phyloP scores from a whole-genome alignment of 169 alveolate species.

The Babesia ovata region DNA sequence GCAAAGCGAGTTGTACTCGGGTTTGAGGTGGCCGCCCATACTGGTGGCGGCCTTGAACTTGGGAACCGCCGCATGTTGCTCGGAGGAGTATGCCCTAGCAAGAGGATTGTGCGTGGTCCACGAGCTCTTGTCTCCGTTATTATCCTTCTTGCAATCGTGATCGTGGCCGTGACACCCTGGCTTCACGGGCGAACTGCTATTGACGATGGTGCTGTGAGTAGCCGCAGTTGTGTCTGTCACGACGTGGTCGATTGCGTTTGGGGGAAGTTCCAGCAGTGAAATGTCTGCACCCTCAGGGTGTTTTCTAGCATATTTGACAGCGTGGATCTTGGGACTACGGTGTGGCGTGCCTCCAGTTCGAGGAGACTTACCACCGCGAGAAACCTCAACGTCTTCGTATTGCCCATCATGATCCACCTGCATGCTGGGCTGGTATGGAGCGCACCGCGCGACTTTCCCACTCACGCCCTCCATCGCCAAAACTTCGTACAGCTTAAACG shows the following conservation, averaged over 20 bases:
- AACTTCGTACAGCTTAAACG: no score
- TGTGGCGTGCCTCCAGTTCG: not conserved
- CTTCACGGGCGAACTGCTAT: constrained; percentile 15
- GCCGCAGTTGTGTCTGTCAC: constrained; percentile 10
- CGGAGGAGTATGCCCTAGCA: constrained; percentile 19
- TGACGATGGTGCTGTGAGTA: constrained; percentile 15
- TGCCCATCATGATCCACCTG: not conserved
- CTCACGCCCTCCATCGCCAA: no score
- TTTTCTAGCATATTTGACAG: not conserved
- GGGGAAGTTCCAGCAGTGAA: constrained; percentile 34
- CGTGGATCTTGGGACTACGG: not conserved
- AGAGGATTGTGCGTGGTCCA: constrained; percentile 16
- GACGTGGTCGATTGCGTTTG: constrained; percentile 37
- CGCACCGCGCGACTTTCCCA: not conserved
- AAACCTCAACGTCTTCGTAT: no score
- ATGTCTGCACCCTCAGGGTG: constrained; percentile 32
- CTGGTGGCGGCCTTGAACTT: constrained; percentile 1
- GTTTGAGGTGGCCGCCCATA: constrained; percentile 23
- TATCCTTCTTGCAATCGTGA: not conserved
- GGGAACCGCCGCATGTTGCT: not conserved
- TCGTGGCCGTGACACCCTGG: not conserved
- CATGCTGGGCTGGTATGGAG: not conserved
- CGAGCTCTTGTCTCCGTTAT: not conserved
- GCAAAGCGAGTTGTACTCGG: constrained; percentile 65
- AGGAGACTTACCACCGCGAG: not conserved